Base-by-base conservation (phyloP, 768 basidiomycete genomes). In the Exsudoporus frostii region DNA sequence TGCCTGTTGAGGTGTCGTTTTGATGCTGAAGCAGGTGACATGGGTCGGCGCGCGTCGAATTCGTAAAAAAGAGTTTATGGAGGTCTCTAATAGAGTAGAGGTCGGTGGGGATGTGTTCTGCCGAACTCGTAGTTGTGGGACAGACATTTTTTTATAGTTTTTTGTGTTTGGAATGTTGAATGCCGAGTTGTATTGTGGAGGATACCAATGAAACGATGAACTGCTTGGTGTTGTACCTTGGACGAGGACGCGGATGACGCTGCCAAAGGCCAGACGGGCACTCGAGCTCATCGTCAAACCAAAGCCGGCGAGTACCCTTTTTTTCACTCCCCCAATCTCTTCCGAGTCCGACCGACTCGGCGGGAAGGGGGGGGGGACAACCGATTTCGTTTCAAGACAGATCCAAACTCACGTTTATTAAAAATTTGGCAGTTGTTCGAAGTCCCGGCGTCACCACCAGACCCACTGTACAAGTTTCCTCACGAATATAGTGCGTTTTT, bases 11-110 rank as follows among this genome's bases (percentile, higher is more conserved):
- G 63, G 68, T 71, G 65, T 78, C 81, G 84, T 86, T 77, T 79
- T 86, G 83, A 74, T 67, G 71, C 60, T 56, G 68, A 61, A n/a
- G 71, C 71, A 77, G 82, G 58, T 25, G 34, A 60, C 54, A 73
- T 79, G 73, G 70, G 73, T 72, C 13, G 68, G 64, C 58, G 64
- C 63, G 65, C 10, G 72, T 67, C 71, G 51, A n/a, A n/a, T n/a
- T n/a, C n/a, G n/a, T n/a, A n/a, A n/a, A n/a, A n/a, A n/a, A n/a
- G n/a, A n/a, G n/a, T n/a, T n/a, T n/a, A n/a, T n/a, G n/a, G n/a
- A n/a, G 62, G 82, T 82, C 77, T 74, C 78, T 76, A 39, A 67
- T 75, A 80, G 84, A 86, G 84, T 86, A 82, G 84, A 81, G 78
- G 67, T 66, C 63, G 56, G 71, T 65, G 64, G 59, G 45, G 17